A percentile compares a stretch with the other conserved stretches of the same genome.
phyloP scores from a whole-genome alignment of 495 filamentous ascomycete species.

The Lasiosphaeriaceae sp. region DNA sequence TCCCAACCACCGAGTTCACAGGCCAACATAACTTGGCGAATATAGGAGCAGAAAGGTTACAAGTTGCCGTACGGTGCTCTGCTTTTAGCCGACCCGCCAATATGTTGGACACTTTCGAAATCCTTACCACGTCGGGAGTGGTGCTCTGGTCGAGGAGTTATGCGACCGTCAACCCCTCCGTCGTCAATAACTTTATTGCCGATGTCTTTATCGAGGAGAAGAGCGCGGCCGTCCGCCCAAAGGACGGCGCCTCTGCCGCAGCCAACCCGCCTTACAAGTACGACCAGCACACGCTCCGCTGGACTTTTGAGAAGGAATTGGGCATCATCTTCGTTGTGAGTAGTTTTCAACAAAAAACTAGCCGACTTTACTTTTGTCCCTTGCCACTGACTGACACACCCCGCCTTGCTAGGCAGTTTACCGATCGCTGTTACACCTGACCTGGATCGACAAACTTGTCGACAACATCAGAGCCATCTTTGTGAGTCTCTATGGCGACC shows the following conservation, averaged over 20 bases:
- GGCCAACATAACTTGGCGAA: background rate
- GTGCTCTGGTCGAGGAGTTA: constrained; percentile 94
- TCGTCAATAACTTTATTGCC: constrained; percentile 91
- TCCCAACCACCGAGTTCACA: background rate
- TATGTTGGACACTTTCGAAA: constrained; percentile 96
- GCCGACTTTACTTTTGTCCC: background rate
- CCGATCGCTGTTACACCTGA: constrained; percentile 87
- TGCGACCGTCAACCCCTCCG: constrained; percentile 67
- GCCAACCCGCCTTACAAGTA: constrained; percentile 73
- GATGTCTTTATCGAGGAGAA: constrained; percentile 97
- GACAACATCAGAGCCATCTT: constrained; percentile 92
- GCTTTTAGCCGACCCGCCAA: constrained; percentile 9
- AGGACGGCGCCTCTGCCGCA: constrained; percentile 53
- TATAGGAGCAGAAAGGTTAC: background rate
- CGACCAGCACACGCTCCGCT: constrained; percentile 93
- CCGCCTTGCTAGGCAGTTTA: constrained; percentile 78
- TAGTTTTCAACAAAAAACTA: constrained; percentile 6
- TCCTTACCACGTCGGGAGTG: constrained; percentile 90
- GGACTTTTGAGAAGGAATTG: constrained; percentile 86
- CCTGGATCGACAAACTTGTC: constrained; percentile 94
- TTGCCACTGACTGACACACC: constrained; percentile 3
- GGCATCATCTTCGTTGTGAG: constrained; percentile 93
- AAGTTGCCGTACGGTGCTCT: background rate
- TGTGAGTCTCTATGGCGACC: constrained; percentile 78
- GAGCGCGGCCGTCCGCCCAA: constrained; percentile 54